Evolutionary conservation across 805 yeast genomes (phyloP).

Genomic region (Schwanniomyces polymorphus): DNA sequence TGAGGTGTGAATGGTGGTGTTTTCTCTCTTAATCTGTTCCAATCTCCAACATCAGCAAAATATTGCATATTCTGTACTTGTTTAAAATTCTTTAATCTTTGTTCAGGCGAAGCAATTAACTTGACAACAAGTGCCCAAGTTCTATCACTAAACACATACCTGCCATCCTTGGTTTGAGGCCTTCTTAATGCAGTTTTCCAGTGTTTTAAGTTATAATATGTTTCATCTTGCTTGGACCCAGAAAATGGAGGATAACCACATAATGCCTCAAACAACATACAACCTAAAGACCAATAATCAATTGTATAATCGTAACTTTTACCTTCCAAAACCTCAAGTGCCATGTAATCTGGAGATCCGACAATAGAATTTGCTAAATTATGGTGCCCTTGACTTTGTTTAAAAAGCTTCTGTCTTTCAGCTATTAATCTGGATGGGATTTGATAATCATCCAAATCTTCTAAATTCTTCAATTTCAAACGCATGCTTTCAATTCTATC

Average conservation of each 20-base stretch:
- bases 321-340: constrained; percentile 94
- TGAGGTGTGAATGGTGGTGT: constrained; percentile 97
- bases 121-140: constrained; percentile 88
- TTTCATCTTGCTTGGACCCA: constrained; percentile 91
- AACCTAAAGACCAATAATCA: constrained; percentile 98
- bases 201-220: constrained; percentile 87
- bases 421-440: constrained; percentile 68
- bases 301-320: constrained; percentile 92
- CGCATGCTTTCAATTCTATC: constrained; percentile 94
- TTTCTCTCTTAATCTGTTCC: constrained; percentile 64
- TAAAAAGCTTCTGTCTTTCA: constrained; percentile 86
- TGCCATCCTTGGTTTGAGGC: constrained; percentile 89
- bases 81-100: constrained; percentile 73
- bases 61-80: constrained; percentile 80
- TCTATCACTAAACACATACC: constrained; percentile 90
- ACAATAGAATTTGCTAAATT: constrained; percentile 94
- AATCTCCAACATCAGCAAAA: constrained; percentile 74
- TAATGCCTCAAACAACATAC: constrained; percentile 93
- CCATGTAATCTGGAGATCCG: constrained; percentile 99
- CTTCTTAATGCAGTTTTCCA: constrained; percentile 88
- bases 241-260: constrained; percentile 98
- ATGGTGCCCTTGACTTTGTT: constrained; percentile 75
- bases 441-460: constrained; percentile 65
- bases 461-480: constrained; percentile 62
- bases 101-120: constrained; percentile 75